A percentile compares a stretch with the other conserved stretches of the same genome.
Conservation (phyloP, 2,329 filamentous ascomycete genomes). For the Arthrobotrys megalospora region DNA sequence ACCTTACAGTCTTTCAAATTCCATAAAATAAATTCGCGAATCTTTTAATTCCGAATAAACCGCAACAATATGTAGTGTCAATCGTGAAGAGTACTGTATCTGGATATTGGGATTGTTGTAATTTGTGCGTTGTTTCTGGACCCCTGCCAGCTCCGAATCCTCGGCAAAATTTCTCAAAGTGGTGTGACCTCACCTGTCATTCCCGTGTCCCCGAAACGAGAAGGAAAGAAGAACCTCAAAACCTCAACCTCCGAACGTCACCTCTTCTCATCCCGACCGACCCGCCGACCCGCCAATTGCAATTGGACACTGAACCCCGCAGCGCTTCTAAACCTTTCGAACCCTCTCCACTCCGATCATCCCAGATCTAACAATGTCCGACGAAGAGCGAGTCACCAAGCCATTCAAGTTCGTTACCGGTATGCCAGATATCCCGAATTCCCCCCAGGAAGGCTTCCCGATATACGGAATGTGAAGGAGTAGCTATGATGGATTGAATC, state of each 20-base stretch:
- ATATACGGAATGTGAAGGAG: slow-evolving; percentile 6
- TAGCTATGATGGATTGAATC: background rate
- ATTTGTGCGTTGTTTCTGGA: slow-evolving; percentile 12
- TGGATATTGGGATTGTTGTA: background rate
- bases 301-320: slow-evolving; percentile 20
- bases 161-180: slow-evolving; percentile 61
- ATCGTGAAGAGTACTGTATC: too few relatives aligned
- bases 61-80: too few relatives aligned
- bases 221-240: slow-evolving; percentile 12
- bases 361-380: slow-evolving; percentile 77
- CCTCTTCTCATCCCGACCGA: background rate
- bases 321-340: slow-evolving; percentile 8
- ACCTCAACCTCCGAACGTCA: slow-evolving; percentile 44
- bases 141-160: background rate
- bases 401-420: slow-evolving; percentile 99
- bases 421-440: slow-evolving; percentile 71
- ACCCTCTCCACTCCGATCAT: slow-evolving; percentile 7
- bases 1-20: too few relatives aligned
- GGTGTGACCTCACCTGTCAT: slow-evolving; percentile 49
- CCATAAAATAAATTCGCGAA: too few relatives aligned
- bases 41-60: too few relatives aligned
- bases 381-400: slow-evolving; percentile 92
- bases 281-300: slow-evolving; percentile 27
- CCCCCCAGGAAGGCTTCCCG: slow-evolving; percentile 63
- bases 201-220: slow-evolving; percentile 26